Conservation (phyloP, 2,329 filamentous ascomycete genomes). For the Leptoxyphium fumago region DNA sequence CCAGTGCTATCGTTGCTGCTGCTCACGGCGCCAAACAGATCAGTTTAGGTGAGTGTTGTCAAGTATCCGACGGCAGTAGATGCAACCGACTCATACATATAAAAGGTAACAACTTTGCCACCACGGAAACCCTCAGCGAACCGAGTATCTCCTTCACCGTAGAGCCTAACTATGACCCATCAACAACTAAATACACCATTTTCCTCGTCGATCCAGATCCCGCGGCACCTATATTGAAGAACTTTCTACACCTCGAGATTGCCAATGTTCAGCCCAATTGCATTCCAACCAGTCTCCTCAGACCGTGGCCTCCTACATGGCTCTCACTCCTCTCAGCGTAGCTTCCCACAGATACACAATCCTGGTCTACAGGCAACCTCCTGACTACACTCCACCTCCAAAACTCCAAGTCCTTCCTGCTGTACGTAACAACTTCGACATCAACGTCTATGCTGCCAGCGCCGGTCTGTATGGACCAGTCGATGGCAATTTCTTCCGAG, state of each 20-base stretch:
- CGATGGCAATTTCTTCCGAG: constrained; percentile 8
- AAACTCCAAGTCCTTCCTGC: constrained; percentile 4
- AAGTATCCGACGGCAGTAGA: no score
- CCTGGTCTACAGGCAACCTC: constrained; percentile 13
- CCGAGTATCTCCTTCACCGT: constrained; percentile 11
- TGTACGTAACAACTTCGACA: constrained; percentile 8
- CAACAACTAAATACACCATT: constrained; percentile 13
- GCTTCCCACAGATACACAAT: constrained; percentile 10
- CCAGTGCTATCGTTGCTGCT: constrained; percentile 6
- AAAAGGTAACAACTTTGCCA: constrained; percentile 2
- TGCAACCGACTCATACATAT: no score
- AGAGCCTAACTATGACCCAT: constrained; percentile 9
- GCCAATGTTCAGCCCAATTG: constrained; percentile 11
- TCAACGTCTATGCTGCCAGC: constrained; percentile 6
- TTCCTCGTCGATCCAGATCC: constrained; percentile 12
- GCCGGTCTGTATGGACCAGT: constrained; percentile 7
- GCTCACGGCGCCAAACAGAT: constrained; percentile 9
- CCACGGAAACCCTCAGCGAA: constrained; percentile 7
- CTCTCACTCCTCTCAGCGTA: constrained; percentile 8
- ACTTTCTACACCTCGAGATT: constrained; percentile 11
- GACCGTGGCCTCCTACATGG: constrained; percentile 7
- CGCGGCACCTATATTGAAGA: constrained; percentile 4
- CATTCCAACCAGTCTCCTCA: constrained; percentile 7
- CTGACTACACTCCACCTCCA: constrained; percentile 8
- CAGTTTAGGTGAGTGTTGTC: constrained; percentile 6